Evolutionary conservation across 176 grass and related monocot genomes (phyloP), one percentile per base, ranked within the genome.

Genomic region (Raddia guianensis): DNA sequence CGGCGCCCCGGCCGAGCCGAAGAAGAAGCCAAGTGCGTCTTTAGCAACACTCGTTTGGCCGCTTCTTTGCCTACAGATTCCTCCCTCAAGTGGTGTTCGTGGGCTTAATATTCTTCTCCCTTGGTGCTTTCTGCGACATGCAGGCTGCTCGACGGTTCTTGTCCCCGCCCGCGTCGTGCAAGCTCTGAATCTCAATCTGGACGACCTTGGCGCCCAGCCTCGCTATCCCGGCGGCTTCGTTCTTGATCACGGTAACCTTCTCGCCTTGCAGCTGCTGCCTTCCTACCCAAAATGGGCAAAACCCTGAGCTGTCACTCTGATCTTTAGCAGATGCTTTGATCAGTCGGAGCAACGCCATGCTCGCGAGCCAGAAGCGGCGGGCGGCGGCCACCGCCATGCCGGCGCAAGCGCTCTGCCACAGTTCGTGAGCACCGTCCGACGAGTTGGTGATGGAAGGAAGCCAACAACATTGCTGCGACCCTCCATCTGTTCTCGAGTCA

Each of bases 121-220:
- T 44, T 34, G 16, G 37, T 81, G 2, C 7, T 32, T 14, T 8
- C 40, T 7, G 18, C 43, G 6, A 54, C 40, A 20, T 55, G 43
- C 63, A 99, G 96, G 77, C 33, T 99, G 92, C 59, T 90, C 97
- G 7, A 96, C 97, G 0, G 93, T 95, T 59, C 90, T 99, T 82
- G 80, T 99, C 18, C 97, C 97, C 1, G 88, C 91, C 7, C 85
- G 91, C 66, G 97, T 96, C 15, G 97, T 99, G 35, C 97, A 96
- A 0, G 90, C 97, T 13, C 66, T 99, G 45, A 99, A 99, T 74
- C 86, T 95, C 0, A 95, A 91, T 75, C 83, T 95, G 11, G 93
- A 95, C 20, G 93, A 99, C 48, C 79, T 99, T 37, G 89, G 86
- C 62, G 89, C 88, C 0, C 97, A 95, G 63, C 90, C 82, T 21